A percentile compares a stretch with the other conserved stretches of the same genome.
Evolutionary conservation across 1,284 basidiomycete species (phyloP).

Genomic region (Veloporphyrellus conicus): DNA sequence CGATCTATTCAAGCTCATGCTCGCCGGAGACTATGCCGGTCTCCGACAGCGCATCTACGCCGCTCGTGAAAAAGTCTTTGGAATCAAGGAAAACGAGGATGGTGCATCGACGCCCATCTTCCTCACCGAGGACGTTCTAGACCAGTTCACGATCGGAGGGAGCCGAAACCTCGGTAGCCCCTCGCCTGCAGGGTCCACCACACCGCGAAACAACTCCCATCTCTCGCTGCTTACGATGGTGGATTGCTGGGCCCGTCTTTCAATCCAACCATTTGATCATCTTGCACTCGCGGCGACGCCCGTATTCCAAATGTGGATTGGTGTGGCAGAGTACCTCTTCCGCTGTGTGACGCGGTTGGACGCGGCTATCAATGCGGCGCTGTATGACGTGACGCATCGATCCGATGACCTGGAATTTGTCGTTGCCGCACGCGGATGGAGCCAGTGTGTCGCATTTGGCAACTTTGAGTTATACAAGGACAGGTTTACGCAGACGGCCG

Average conservation of each 20-base stretch:
- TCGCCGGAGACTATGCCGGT: constrained; percentile 66
- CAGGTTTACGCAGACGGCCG: constrained; percentile 77
- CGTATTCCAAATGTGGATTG: constrained; percentile 95
- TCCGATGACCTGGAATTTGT: constrained; percentile 93
- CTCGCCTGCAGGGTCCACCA: constrained; percentile 8
- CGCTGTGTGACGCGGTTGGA: constrained; percentile 60
- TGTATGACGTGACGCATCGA: constrained; percentile 79
- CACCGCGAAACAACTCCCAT: constrained; percentile 73
- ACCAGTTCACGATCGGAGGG: constrained; percentile 64
- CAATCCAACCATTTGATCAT: constrained; percentile 88
- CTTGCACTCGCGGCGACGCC: constrained; percentile 94
- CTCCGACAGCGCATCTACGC: constrained; percentile 73
- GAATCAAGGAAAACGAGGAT: constrained; percentile 34
- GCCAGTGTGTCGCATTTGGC: constrained; percentile 89
- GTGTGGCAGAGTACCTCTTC: constrained; percentile 95
- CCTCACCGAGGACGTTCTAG: constrained; percentile 81
- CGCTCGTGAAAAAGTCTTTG: constrained; percentile 80
- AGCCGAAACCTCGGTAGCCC: constrained; percentile 14
- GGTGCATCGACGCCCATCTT: constrained; percentile 62
- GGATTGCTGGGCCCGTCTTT: constrained; percentile 90
- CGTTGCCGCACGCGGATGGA: constrained; percentile 94
- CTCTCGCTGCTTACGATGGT: constrained; percentile 97
- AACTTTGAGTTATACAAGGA: constrained; percentile 85
- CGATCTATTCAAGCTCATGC: constrained; percentile 95
- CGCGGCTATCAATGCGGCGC: constrained; percentile 70